A percentile compares a stretch with the other conserved stretches of the same genome.
These are phyloP conservation scores for Solanum appendiculatum DNA, from an alignment of 257 asterid genomes.

Conservation along the genomic window DNA sequence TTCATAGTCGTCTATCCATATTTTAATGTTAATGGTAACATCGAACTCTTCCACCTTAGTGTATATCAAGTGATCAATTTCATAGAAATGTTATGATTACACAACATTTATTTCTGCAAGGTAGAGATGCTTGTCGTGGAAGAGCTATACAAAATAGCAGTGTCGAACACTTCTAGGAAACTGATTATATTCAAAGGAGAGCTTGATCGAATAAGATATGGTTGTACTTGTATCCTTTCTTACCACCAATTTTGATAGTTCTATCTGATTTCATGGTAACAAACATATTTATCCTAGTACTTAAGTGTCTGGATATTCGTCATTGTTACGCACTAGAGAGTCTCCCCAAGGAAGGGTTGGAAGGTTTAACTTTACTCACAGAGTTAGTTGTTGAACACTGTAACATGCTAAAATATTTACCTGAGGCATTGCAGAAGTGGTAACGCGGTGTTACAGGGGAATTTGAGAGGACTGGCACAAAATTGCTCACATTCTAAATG, in stretches of 20 bases:
- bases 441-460: too few relatives aligned
- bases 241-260: background rate
- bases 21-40: conserved; percentile 76
- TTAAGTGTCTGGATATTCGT: too few relatives aligned
- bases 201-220: conserved; percentile 89
- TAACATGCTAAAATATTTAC: too few relatives aligned
- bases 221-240: conserved; percentile 89
- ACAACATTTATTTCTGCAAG: background rate
- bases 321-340: too few relatives aligned
- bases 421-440: too few relatives aligned
- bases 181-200: conserved; percentile 83
- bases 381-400: too few relatives aligned
- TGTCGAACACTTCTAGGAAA: conserved; percentile 41
- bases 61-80: background rate
- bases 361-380: too few relatives aligned
- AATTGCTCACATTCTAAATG: too few relatives aligned
- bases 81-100: background rate
- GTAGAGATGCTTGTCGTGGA: conserved; percentile 97
- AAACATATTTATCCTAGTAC: too few relatives aligned
- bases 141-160: conserved; percentile 83
- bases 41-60: background rate
- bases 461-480: too few relatives aligned
- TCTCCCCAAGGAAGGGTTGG: too few relatives aligned
- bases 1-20: conserved; percentile 83
- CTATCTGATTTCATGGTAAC: too few relatives aligned